Evolutionary conservation across 2,329 filamentous ascomycete genomes (phyloP).

Genomic region (Shiraia sp.): DNA sequence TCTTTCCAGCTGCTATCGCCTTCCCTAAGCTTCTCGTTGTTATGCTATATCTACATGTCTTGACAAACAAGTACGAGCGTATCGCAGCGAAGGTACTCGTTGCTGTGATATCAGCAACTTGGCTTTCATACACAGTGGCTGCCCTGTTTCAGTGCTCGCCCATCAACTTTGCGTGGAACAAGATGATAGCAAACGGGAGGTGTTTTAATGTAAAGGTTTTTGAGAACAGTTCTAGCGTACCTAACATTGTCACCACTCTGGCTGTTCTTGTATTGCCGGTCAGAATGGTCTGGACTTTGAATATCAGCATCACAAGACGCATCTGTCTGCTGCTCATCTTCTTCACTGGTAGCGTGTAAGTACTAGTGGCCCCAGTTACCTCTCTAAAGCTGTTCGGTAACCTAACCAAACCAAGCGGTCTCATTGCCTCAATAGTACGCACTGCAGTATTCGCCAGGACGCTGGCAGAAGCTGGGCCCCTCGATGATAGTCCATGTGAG

Average conservation of each 20-base stretch:
- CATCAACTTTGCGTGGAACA: slow-evolving; percentile 32
- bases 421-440: slow-evolving; percentile 29
- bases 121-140: slow-evolving; percentile 26
- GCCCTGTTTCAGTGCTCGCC: slow-evolving; percentile 28
- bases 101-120: slow-evolving; percentile 20
- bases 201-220: slow-evolving; percentile 27
- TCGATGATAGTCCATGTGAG: slow-evolving; percentile 28
- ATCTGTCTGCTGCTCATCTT: slow-evolving; percentile 31
- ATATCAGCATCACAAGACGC: slow-evolving; percentile 20
- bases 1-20: slow-evolving; percentile 30
- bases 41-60: slow-evolving; percentile 28
- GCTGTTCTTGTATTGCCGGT: slow-evolving; percentile 25
- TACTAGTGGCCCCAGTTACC: background rate
- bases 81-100: slow-evolving; percentile 22
- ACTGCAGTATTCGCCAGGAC: slow-evolving; percentile 22
- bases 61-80: slow-evolving; percentile 29
- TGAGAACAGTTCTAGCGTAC: slow-evolving; percentile 28
- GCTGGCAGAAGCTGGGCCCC: slow-evolving; percentile 7
- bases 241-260: slow-evolving; percentile 31
- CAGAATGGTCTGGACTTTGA: slow-evolving; percentile 24
- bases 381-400: background rate
- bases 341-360: slow-evolving; percentile 32
- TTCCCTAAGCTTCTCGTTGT: slow-evolving; percentile 33
- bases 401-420: slow-evolving; percentile 17
- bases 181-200: slow-evolving; percentile 22